Evolutionary conservation across 169 alveolate species (phyloP), one percentile per base, ranked within the genome.

Genomic region (Plasmodium gallinaceum): DNA sequence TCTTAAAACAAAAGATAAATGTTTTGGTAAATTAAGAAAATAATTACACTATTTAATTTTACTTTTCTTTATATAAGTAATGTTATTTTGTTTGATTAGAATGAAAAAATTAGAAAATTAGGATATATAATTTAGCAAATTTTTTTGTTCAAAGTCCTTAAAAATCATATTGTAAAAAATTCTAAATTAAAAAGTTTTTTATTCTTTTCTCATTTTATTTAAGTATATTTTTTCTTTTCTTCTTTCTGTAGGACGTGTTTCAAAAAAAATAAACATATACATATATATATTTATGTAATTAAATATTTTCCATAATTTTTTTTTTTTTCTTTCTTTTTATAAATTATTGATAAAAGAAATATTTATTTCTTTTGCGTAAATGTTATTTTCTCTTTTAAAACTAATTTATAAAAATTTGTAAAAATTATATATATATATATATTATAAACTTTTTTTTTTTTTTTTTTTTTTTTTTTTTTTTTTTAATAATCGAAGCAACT

Each of bases 1-100:
- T 46, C 68, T 65, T 76, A 76, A 64, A 46, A n/a, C 68, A 64
- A 61, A 76, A 76, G 70, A 76, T 57, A 43, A 65, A 68, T 57
- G 78, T 76, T 66, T 37, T 76, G 89, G 89, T 76, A 65, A 24
- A 58, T 70, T 10, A 76, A 75, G 32, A 14, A 22, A 0, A 42
- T 39, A 62, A 10, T 7, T 58, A 32, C 51, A 32, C 14, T 76
- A 76, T 76, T 18, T 65, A 42, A 43, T 24, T 16, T 43, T 42
- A 24, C 20, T 46, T 10, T 14, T 65, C 16, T 24, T n/a, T 51
- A 48, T 10, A 45, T 22, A 24, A 43, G 24, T 39, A 65, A 12
- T 16, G 6, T 24, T 51, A 2, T 7, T 12, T 45, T 39, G 61
- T 46, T 12, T 48, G 14, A 10, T 76, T 51, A 76, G 89, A 76